Evolutionary conservation across 2,329 filamentous ascomycete genomes (phyloP).

Genomic region (Pestalotiopsis sp.): DNA sequence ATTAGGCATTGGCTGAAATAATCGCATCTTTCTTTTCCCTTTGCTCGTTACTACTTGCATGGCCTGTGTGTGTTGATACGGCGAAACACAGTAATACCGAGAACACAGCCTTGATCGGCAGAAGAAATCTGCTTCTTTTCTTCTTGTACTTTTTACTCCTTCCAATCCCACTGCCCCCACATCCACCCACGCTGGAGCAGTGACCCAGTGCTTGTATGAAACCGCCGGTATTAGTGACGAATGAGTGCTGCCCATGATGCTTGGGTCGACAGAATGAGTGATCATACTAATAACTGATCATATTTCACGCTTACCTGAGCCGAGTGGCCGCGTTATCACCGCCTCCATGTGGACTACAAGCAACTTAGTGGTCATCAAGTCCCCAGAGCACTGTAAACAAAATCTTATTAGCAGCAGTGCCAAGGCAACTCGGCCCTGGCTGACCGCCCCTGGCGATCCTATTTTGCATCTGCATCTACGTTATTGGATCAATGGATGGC

Average conservation of each 20-base stretch:
- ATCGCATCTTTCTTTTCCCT: background rate
- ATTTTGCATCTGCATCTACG: conserved; percentile 7
- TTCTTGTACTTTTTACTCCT: background rate
- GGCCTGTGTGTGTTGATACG: background rate
- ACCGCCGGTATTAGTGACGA: conserved; percentile 13
- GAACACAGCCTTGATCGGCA: background rate
- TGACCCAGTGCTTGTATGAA: conserved; percentile 4
- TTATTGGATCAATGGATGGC: background rate
- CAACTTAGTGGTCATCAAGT: background rate
- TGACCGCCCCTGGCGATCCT: conserved; percentile 13
- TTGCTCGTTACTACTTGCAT: background rate
- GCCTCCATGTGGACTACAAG: background rate
- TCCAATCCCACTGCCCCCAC: background rate
- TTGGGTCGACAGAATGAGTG: background rate
- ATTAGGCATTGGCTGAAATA: background rate
- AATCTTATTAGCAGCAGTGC: background rate
- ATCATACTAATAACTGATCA: background rate
- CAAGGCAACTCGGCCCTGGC: background rate
- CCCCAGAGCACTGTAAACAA: background rate
- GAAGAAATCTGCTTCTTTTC: background rate
- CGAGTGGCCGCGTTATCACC: background rate
- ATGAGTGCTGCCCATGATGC: background rate
- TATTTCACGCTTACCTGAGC: conserved; percentile 10
- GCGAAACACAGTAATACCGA: background rate
- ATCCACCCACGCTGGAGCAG: background rate